Evolutionary conservation across 2,329 filamentous ascomycete genomes (phyloP), one percentile per base, ranked within the genome.

Genomic region (Cladosporium velox): DNA sequence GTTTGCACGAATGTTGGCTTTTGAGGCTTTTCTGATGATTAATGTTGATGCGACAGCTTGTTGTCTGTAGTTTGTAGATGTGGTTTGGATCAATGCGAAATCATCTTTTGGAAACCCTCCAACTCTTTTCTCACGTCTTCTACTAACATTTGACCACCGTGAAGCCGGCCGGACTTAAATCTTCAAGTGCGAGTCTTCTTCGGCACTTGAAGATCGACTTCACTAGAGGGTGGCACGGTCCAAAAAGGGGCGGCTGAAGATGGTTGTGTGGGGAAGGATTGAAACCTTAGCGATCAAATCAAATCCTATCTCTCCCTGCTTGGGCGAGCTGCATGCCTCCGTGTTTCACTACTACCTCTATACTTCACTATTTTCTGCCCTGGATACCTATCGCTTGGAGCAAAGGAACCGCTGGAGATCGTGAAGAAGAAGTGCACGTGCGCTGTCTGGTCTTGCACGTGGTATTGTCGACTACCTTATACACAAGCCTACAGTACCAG

Each of bases 1-100:
- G 59, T 62, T n/a, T 3, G 11, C n/a, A 34, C 24, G 32, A 18
- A 41, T 58, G 18, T 41, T 41, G 34, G 49, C 24, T 63, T 32
- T 41, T 5, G 32, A 44, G 54, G 60, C 14, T 44, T 55, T 63
- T 18, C 10, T 63, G 44, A 63, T 63, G 28, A 24, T 54, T 55
- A 63, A 44, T 63, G 60, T 63, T n/a, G 44, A 61, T 51, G 24
- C 38, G 28, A 32, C 38, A n/a, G 26, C 11, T 63, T 54, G 30
- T 54, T 32, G 59, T 11, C 41, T n/a, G 59, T 52, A 51, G 26
- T 15, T 41, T 41, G 60, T 21, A 44, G 12, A 30, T 63, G 32
- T 55, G 55, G 26, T 38, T 32, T 60, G 38, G 38, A 60, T 60
- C 38, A 60, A 58, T 35, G 30, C 32, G 14, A 58, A 34, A 12